Evolutionary conservation across 768 basidiomycete genomes (phyloP).

Genomic region (Calocera viscosa): DNA sequence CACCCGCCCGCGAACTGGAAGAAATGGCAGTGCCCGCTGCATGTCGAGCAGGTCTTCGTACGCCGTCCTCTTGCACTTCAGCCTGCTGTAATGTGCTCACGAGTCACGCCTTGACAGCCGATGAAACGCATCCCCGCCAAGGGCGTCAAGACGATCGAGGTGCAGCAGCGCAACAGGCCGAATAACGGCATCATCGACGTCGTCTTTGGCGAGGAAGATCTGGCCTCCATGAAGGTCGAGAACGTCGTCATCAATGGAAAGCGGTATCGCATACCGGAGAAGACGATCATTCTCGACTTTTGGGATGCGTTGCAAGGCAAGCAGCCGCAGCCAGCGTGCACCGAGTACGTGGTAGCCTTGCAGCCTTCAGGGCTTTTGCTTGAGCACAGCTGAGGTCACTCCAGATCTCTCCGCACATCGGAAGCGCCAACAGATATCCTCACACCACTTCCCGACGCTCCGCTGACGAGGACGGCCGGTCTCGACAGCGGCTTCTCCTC

Average conservation of each 20-base stretch:
- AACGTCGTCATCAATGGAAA: conserved; percentile 80
- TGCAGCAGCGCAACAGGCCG: conserved; percentile 55
- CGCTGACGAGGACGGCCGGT: neutral
- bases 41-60: conserved; percentile 76
- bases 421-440: neutral
- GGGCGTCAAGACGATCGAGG: conserved; percentile 43
- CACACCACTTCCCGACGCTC: neutral
- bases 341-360: neutral
- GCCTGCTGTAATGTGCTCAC: conserved; percentile 5
- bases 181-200: conserved; percentile 93
- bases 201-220: conserved; percentile 49
- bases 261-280: conserved; percentile 85
- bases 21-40: conserved; percentile 99
- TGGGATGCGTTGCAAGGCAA: conserved; percentile 52
- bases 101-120: conserved; percentile 2
- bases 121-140: neutral
- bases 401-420: neutral
- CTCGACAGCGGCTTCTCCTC: neutral
- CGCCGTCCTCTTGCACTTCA: conserved; percentile 26
- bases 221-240: conserved; percentile 46
- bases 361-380: neutral
- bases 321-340: neutral
- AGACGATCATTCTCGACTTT: conserved; percentile 84
- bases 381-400: neutral
- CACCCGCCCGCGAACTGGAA: conserved; percentile 73